phyloP scores from a whole-genome alignment of 2,329 filamentous ascomycete genomes.

The Ceratocystis diversiconidia region DNA sequence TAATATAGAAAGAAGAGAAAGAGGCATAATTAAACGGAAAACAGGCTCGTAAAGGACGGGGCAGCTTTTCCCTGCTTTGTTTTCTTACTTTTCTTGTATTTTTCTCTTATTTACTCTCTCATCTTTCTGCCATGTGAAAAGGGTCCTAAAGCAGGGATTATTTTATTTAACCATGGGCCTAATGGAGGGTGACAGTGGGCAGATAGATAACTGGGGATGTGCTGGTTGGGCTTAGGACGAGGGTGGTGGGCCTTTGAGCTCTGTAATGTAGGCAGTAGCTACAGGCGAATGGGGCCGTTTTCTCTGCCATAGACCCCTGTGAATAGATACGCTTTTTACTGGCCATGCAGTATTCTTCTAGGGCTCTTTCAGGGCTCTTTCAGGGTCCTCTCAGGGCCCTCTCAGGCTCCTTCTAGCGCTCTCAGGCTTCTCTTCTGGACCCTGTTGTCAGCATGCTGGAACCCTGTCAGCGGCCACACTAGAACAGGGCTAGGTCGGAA shows the following conservation, averaged over 20 bases:
- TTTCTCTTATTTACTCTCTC: background rate
- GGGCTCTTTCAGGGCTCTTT: too few relatives aligned
- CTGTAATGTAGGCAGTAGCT: background rate
- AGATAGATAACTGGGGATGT: background rate
- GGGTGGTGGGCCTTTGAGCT: background rate
- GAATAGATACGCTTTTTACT: too few relatives aligned
- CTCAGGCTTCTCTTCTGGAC: too few relatives aligned
- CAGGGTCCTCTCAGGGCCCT: too few relatives aligned
- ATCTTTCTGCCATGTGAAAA: slow-evolving; percentile 1
- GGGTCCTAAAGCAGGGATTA: background rate
- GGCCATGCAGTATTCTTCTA: too few relatives aligned
- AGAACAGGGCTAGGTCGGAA: too few relatives aligned
- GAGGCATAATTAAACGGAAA: background rate
- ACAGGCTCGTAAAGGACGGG: background rate
- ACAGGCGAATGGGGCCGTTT: too few relatives aligned
- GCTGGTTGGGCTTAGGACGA: background rate
- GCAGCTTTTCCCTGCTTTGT: background rate
- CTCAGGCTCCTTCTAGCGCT: too few relatives aligned
- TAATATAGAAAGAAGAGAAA: background rate
- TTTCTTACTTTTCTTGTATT: background rate
- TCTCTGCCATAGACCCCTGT: too few relatives aligned
- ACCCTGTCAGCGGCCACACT: too few relatives aligned
- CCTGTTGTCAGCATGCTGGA: too few relatives aligned
- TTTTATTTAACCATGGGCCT: background rate
- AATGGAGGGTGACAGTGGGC: slow-evolving; percentile 1